A percentile compares a stretch with the other conserved stretches of the same genome.
phyloP scores from a whole-genome alignment of 2,329 filamentous ascomycete genomes.

The Cladorrhinum sp. region DNA sequence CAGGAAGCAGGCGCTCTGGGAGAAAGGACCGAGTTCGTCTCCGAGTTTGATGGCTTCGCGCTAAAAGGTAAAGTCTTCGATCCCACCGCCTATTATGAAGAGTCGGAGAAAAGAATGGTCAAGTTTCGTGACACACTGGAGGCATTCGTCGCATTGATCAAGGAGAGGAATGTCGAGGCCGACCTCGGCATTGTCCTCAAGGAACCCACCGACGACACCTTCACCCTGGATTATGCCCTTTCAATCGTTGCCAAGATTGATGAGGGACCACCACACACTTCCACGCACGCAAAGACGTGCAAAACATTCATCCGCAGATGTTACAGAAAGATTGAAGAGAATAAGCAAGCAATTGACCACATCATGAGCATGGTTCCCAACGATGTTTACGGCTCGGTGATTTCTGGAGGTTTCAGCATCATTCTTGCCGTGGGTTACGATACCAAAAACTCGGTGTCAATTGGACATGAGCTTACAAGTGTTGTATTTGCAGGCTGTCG shows the following conservation, averaged over 20 bases:
- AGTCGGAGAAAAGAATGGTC: conserved; percentile 3
- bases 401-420: conserved; percentile 20
- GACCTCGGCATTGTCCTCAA: conserved; percentile 13
- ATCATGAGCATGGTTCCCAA: conserved; percentile 17
- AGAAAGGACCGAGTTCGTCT: not conserved
- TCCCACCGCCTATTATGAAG: not conserved
- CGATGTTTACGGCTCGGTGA: conserved; percentile 20
- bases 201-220: conserved; percentile 8
- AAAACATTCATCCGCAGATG: conserved; percentile 18
- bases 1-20: not conserved
- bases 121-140: conserved; percentile 9
- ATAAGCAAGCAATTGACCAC: conserved; percentile 1
- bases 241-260: conserved; percentile 4
- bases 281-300: conserved; percentile 4
- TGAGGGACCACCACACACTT: conserved; percentile 5
- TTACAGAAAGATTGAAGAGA: conserved; percentile 5
- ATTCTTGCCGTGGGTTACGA: conserved; percentile 14
- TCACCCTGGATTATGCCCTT: conserved; percentile 10
- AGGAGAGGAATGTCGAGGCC: conserved; percentile 7
- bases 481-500: conserved; percentile 12
- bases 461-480: not conserved
- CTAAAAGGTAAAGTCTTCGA: conserved; percentile 2
- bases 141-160: conserved; percentile 2
- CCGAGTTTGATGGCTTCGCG: conserved; percentile 11
- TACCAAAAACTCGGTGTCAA: not conserved